Percentiles rank a stretch among this genome's conserved stretches.
Evolutionary conservation across 495 filamentous ascomycete species (phyloP).

Genomic region (Aspergillus olivimuriae): DNA sequence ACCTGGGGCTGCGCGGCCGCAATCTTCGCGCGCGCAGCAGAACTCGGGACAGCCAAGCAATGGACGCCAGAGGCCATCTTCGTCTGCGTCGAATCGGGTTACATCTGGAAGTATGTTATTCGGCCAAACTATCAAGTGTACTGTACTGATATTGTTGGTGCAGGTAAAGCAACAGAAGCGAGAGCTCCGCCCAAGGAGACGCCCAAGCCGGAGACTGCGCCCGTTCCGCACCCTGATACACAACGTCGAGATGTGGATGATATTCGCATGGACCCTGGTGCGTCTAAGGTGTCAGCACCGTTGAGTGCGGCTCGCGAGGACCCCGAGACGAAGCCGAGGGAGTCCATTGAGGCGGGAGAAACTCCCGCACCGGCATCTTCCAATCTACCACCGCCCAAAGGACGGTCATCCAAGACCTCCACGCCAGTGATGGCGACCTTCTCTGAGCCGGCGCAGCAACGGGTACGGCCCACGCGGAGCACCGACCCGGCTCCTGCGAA

Average conservation of each 20-base stretch:
- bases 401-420: constrained; percentile 53
- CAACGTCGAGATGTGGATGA: constrained; percentile 19
- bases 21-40: constrained; percentile 62
- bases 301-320: constrained; percentile 27
- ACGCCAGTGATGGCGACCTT: constrained; percentile 42
- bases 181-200: constrained; percentile 27
- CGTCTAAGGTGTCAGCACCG: constrained; percentile 27
- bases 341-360: constrained; percentile 24
- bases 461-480: constrained; percentile 35
- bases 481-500: constrained; percentile 43
- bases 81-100: constrained; percentile 51
- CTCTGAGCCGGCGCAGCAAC: constrained; percentile 26
- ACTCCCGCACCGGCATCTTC: constrained; percentile 2
- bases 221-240: constrained; percentile 18
- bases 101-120: constrained; percentile 23
- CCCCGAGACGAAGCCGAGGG: constrained; percentile 22
- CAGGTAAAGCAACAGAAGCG: constrained; percentile 33
- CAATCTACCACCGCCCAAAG: constrained; percentile 20
- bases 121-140: no score
- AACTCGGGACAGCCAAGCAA: constrained; percentile 54
- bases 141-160: neutral
- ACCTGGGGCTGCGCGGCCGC: constrained; percentile 41
- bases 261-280: constrained; percentile 23
- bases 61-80: constrained; percentile 50
- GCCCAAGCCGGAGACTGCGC: constrained; percentile 22